Percentiles rank a stretch among this genome's conserved stretches.
phyloP scores from a whole-genome alignment of 176 grass and related monocot genomes.

The Typha latifolia region DNA sequence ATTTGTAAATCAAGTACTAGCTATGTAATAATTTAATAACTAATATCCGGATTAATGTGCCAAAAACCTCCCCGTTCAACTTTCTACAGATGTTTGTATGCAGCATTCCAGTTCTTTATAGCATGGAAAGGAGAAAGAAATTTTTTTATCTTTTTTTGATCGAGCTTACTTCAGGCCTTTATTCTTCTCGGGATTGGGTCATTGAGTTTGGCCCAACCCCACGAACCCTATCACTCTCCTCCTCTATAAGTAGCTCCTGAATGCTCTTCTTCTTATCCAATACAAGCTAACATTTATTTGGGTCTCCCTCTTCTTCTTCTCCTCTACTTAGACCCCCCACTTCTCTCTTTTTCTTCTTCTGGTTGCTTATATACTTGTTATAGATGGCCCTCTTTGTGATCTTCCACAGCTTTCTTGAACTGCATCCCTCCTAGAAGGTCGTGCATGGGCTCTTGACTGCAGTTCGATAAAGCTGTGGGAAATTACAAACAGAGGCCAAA shows the following conservation, averaged over 20 bases:
- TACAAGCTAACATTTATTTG: not conserved
- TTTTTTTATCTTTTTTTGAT: no score
- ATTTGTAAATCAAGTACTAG: no score
- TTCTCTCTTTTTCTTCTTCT: not conserved
- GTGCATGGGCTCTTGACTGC: not conserved
- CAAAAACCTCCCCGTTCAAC: no score
- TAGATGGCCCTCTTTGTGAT: conserved; percentile 32
- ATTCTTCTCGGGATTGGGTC: conserved; percentile 28
- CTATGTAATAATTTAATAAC: no score
- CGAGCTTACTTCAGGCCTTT: not conserved
- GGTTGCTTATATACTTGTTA: not conserved
- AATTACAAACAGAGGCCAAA: conserved; percentile 16
- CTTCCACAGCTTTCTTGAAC: conserved; percentile 66
- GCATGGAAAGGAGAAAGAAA: no score
- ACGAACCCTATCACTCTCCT: not conserved
- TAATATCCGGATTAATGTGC: no score
- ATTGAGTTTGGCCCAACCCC: not conserved
- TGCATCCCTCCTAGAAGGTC: conserved; percentile 9
- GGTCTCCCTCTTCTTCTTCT: not conserved
- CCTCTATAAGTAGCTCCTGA: conserved; percentile 12
- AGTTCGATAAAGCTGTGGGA: conserved; percentile 37
- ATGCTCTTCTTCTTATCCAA: conserved; percentile 7
- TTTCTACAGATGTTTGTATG: no score
- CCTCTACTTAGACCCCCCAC: not conserved
- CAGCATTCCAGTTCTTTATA: no score